A percentile compares a stretch with the other conserved stretches of the same genome.
These are phyloP conservation scores for Allium cepa DNA, from an alignment of 106 monocot species.

Conservation along the genomic window DNA sequence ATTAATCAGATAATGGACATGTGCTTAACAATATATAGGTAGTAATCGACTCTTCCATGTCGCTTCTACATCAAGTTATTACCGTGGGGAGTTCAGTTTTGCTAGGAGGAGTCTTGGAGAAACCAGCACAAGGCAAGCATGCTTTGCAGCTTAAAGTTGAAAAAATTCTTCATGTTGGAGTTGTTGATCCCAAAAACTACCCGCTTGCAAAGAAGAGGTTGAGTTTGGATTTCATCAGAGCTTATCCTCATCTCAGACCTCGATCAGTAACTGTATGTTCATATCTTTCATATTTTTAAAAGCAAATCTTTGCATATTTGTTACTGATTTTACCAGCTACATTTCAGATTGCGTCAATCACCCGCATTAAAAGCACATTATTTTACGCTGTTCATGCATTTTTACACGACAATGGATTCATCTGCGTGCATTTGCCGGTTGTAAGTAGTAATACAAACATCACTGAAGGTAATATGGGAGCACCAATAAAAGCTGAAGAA, in stretches of 20 bases:
- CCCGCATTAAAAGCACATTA: slow-evolving; percentile 49
- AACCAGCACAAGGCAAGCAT: slow-evolving; percentile 20
- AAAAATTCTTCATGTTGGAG: slow-evolving; percentile 70
- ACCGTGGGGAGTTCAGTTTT: slow-evolving; percentile 54
- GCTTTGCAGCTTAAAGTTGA: slow-evolving; percentile 54
- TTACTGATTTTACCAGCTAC: neutral
- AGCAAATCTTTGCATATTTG: neutral
- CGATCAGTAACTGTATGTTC: slow-evolving; percentile 42
- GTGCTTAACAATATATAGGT: slow-evolving; percentile 27
- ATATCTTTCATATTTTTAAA: no score
- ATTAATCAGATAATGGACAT: no score
- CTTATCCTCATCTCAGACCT: slow-evolving; percentile 54
- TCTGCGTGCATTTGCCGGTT: slow-evolving; percentile 67
- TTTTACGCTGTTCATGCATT: slow-evolving; percentile 39
- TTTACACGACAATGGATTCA: slow-evolving; percentile 66
- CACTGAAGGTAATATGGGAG: slow-evolving; percentile 26
- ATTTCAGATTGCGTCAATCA: slow-evolving; percentile 51
- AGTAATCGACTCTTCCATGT: slow-evolving; percentile 39
- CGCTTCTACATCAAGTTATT: slow-evolving; percentile 33
- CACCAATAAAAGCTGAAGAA: neutral
- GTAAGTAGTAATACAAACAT: slow-evolving; percentile 42
- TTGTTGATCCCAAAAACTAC: slow-evolving; percentile 42
- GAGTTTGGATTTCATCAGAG: slow-evolving; percentile 34
- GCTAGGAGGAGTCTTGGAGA: slow-evolving; percentile 53
- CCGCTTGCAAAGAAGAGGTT: slow-evolving; percentile 35